Evolutionary conservation across 768 basidiomycete genomes (phyloP), one percentile per base, ranked within the genome.

Genomic region (Paxillus involutus): DNA sequence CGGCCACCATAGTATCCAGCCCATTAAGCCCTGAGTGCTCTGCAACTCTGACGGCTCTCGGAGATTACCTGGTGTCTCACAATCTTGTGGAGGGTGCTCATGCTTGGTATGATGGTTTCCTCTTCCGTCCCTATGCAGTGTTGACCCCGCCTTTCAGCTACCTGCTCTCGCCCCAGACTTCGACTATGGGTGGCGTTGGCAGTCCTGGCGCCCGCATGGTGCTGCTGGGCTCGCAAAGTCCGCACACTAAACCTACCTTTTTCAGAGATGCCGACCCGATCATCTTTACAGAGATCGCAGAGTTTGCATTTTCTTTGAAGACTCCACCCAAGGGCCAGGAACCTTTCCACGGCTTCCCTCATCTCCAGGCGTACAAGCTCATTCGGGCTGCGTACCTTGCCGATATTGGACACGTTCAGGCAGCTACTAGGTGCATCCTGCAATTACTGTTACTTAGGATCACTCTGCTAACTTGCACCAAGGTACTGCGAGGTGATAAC

Each of bases 401-500:
- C 4, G 96, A 98, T 66, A 73, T 86, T 40, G 96, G 96, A 3
- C 82, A 95, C 47, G 71, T 89, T 4, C 81, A 86, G 44, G 66
- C 80, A 26, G 94, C 97, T 4, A 88, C 82, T 58, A 83, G 84
- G 94, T 94, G 60, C 32, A 44, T n/a, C 12, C 14, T 19, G 14
- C 12, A 33, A 9, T 49, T 52, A 6, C n/a, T 35, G 10, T 26
- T 19, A 16, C 13, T 44, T 29, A 35, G 55, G 26, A 39, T n/a
- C 37, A 44, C 32, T 47, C 26, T 17, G 44, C 37, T 59, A 42
- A 58, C 44, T 21, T 4, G 47, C n/a, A 44, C 14, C n/a, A 44
- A 98, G 96, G 64, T 99, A 98, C 67, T 95, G 92, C 64, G 92
- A 98, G 52, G 93, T 95, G 9, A 90, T 98, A 58, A 79, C 86